Conservation (phyloP, 2,329 filamentous ascomycete genomes). For the Emergomyces orientalis region DNA sequence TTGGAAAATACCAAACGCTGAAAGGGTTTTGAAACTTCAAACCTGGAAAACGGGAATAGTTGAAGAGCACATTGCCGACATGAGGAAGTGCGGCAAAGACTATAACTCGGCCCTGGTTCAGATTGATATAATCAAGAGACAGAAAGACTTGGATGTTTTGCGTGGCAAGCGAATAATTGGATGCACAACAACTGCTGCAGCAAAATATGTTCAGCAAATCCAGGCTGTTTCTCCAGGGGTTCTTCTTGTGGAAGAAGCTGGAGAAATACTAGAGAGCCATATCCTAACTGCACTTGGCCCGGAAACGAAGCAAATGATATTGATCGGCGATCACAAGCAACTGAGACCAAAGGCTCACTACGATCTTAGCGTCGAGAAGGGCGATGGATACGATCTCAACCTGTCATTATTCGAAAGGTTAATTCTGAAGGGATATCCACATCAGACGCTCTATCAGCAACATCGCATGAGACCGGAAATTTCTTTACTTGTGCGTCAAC, state of each 20-base stretch:
- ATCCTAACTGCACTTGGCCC: slow-evolving; percentile 51
- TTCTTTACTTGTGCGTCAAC: slow-evolving; percentile 46
- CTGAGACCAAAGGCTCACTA: slow-evolving; percentile 59
- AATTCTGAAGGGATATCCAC: slow-evolving; percentile 46
- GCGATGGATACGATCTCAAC: slow-evolving; percentile 42
- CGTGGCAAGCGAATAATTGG: slow-evolving; percentile 53
- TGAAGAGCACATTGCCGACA: slow-evolving; percentile 39
- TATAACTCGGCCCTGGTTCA: slow-evolving; percentile 11
- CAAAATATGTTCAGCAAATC: slow-evolving; percentile 51
- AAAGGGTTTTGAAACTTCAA: slow-evolving; percentile 30
- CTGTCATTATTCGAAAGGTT: slow-evolving; percentile 60
- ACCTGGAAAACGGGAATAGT: slow-evolving; percentile 42
- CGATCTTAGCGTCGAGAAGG: slow-evolving; percentile 51
- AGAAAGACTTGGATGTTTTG: slow-evolving; percentile 39
- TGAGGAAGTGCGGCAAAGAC: slow-evolving; percentile 13
- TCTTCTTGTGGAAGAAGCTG: slow-evolving; percentile 62
- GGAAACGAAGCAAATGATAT: slow-evolving; percentile 47
- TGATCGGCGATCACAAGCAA: slow-evolving; percentile 68
- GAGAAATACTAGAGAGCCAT: slow-evolving; percentile 62
- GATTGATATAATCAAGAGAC: slow-evolving; percentile 8
- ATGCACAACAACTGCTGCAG: slow-evolving; percentile 62
- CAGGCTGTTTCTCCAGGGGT: slow-evolving; percentile 48
- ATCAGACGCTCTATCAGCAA: slow-evolving; percentile 50
- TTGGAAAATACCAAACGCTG: slow-evolving; percentile 43
- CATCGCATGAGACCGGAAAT: slow-evolving; percentile 63